phyloP scores from a whole-genome alignment of 2,329 filamentous ascomycete species.

The Colletotrichum nymphaeae region DNA sequence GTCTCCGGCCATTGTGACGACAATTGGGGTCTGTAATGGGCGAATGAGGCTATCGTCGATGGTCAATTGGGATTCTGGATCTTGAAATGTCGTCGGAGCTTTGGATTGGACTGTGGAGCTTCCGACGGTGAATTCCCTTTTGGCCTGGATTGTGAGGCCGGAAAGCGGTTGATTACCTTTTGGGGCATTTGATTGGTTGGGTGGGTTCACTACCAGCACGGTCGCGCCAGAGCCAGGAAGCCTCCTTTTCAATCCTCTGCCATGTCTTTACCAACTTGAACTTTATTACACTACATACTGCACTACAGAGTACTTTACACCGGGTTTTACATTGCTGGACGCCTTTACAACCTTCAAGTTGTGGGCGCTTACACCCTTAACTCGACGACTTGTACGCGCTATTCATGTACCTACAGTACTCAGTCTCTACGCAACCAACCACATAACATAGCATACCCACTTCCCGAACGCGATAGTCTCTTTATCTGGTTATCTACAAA shows the following conservation, averaged over 20 bases:
- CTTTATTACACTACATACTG: not conserved
- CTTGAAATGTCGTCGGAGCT: slow-evolving; percentile 35
- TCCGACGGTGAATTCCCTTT: slow-evolving; percentile 6
- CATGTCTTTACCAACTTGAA: not conserved
- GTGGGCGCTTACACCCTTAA: not conserved
- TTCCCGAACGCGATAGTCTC: not conserved
- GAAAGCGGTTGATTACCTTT: not conserved
- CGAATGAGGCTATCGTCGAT: slow-evolving; percentile 28
- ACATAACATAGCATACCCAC: not conserved
- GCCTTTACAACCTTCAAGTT: too few relatives aligned
- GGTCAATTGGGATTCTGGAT: slow-evolving; percentile 25
- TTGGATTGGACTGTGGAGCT: slow-evolving; percentile 35
- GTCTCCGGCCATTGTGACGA: slow-evolving; percentile 36
- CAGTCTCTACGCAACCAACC: not conserved
- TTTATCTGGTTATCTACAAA: not conserved
- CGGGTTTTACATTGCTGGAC: not conserved
- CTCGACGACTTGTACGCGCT: not conserved
- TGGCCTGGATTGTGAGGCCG: slow-evolving; percentile 27
- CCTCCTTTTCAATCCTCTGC: not conserved
- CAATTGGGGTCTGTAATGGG: slow-evolving; percentile 31
- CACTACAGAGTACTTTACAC: not conserved
- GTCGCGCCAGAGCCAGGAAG: not conserved
- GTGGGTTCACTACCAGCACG: not conserved
- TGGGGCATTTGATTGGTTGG: slow-evolving; percentile 11
- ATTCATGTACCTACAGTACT: not conserved